These are phyloP conservation scores for Ballota nigra DNA, from an alignment of 257 asterid species.

Conservation along the genomic window DNA sequence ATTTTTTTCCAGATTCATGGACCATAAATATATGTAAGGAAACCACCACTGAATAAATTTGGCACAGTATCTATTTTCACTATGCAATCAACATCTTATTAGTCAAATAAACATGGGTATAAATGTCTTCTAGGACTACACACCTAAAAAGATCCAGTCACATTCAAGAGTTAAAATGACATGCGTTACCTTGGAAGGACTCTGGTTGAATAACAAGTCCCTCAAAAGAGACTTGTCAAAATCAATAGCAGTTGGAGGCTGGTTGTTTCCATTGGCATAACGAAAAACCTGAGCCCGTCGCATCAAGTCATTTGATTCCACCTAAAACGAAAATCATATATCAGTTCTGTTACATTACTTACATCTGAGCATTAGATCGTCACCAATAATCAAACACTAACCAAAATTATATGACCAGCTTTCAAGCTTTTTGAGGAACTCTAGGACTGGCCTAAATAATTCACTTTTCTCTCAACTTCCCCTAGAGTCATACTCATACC, in stretches of 20 bases:
- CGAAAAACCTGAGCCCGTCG: slow-evolving; percentile 72
- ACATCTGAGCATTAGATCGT: neutral
- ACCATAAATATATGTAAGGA: neutral
- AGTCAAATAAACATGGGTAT: neutral
- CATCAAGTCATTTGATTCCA: slow-evolving; percentile 80
- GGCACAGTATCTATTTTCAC: neutral
- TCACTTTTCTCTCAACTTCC: neutral
- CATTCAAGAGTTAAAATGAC: neutral
- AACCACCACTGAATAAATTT: neutral
- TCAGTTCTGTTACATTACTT: slow-evolving; percentile 5
- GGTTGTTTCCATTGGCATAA: slow-evolving; percentile 79
- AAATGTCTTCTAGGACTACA: too few species aligned
- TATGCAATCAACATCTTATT: neutral
- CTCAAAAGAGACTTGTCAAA: slow-evolving; percentile 69
- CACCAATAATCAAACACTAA: neutral
- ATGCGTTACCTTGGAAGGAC: slow-evolving; percentile 84
- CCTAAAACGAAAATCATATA: slow-evolving; percentile 46
- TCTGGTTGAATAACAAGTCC: slow-evolving; percentile 89
- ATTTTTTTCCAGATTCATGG: neutral
- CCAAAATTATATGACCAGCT: neutral
- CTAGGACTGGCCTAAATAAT: neutral
- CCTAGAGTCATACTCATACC: neutral
- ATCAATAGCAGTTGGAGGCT: slow-evolving; percentile 90
- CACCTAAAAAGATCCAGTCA: neutral
- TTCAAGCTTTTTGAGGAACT: slow-evolving; percentile 10